Base-by-base conservation (phyloP, 2,329 filamentous ascomycete genomes). In the Atkinsonella hypoxylon region DNA sequence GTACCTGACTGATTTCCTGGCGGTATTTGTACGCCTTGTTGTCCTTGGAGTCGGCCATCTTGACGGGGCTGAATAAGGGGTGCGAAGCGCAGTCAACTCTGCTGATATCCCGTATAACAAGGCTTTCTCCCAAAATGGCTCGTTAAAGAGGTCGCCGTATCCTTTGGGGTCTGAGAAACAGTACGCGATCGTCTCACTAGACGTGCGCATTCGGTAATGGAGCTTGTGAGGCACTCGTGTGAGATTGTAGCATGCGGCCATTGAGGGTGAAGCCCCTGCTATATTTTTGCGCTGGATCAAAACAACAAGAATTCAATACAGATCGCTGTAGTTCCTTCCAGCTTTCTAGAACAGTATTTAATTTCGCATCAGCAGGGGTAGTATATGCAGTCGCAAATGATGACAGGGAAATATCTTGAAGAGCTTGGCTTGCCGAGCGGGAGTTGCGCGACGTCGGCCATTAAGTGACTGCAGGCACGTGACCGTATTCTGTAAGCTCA, bases 1-100 rank as follows among this genome's bases (percentile, higher is more conserved):
- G 38, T 66, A 90, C 87, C 85, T 94, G 91, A 70, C 95, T 93
- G 71, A 98, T 98, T 77, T 98, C 93, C 73, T 94, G 89, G 67
- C 90, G 83, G 69, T 97, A 98, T 70, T 96, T 97, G 61, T 78
- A 79, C 55, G 75, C 69, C 63, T 78, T 68, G 79, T 82, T 67
- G 41, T 68, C 65, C 53, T 56, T 65, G 48, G 58, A 52, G 41
- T 93, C 87, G 58, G 82, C 77, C 85, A 89, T 90, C 51, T 64
- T 54, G 30, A 47, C 53, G 39, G 22, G 38, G 10, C 47, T 36
- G 32, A 13, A 7, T 10, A 5, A 2, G 31, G 1, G 45, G 2
- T 15, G 15, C 34, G 11, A 15, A 9, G 15, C 13, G 11, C 34
- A 36, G 34, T 26, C 26, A 26, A 26, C 26, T 26, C 8, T 26